Evolutionary conservation across 2,329 filamentous ascomycete species (phyloP), one percentile per base, ranked within the genome.

Genomic region (Fusarium oxysporum): DNA sequence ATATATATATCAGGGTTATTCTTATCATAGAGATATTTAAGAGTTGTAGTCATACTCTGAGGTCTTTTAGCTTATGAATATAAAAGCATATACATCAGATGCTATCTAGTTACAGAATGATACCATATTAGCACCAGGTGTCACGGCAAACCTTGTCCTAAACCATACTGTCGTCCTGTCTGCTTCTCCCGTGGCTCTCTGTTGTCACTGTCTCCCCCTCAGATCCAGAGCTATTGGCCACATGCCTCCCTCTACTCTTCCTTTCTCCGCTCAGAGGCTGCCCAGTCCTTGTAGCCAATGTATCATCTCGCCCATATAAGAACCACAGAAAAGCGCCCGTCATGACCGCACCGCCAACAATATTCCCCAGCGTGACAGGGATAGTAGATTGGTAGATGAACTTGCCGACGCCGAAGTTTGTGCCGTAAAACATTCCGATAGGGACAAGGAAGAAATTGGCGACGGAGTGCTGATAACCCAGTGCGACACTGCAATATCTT

Each of bases 261-360:
- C 16, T 32, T 7, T 51, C 44, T 6, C 35, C 44, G 13, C 35
- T 59, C 19, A 59, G n/a, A 1, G 44, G 44, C 6, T 41, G 56
- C 5, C 44, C 44, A 3, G 56, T 51, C 25, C 41, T 51, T 1
- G 56, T 41, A 16, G 56, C 44, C 8, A 59, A 12, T 1, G 8
- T 33, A 7, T 59, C 56, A 6, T 33, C 25, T 1, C 56, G 17
- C 5, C 56, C 44, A 3, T 51, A 51, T 14, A 59, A 25, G n/a
- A 51, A 59, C 56, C 56, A 59, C 4, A 59, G 17, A 21, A 59
- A 59, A 51, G 28, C 56, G 11, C 56, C 57, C n/a, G 35, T 28
- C 57, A 60, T 60, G 8, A 21, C 2, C 4, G 45, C 57, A 3
- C 45, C 45, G 6, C 57, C 57, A 4, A 60, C 9, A 2, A 53